Conservation (phyloP, 2,329 filamentous ascomycete genomes). For the Sclerotinia subarctica region DNA sequence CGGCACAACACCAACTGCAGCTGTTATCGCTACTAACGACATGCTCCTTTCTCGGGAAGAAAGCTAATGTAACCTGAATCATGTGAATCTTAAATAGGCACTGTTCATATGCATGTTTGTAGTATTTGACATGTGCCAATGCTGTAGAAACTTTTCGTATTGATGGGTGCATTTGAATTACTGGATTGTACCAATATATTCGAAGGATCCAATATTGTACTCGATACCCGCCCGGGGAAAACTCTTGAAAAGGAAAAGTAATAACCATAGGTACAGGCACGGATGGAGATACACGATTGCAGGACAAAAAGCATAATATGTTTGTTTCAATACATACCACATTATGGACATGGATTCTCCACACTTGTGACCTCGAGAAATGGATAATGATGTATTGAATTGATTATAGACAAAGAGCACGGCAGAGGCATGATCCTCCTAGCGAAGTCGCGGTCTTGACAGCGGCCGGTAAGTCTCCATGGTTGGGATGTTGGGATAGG, state of each 20-base stretch:
- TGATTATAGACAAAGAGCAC: background rate
- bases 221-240: background rate
- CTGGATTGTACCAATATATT: background rate
- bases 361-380: background rate
- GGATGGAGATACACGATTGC: background rate
- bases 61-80: background rate
- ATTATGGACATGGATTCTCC: constrained; percentile 5
- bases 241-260: background rate
- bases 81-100: background rate
- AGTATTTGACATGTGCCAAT: too few relatives aligned
- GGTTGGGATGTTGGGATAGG: background rate
- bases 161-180: background rate
- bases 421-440: background rate
- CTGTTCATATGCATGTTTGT: background rate
- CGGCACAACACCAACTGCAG: constrained; percentile 8
- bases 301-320: background rate
- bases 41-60: background rate
- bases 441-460: constrained; percentile 3
- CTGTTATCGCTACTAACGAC: background rate
- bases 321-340: background rate
- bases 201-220: background rate
- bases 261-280: background rate
- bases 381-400: background rate
- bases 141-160: background rate
- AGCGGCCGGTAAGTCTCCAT: constrained; percentile 1